Base-by-base conservation (phyloP, 306 rosid species). In the Pyrus pyrifolia region DNA sequence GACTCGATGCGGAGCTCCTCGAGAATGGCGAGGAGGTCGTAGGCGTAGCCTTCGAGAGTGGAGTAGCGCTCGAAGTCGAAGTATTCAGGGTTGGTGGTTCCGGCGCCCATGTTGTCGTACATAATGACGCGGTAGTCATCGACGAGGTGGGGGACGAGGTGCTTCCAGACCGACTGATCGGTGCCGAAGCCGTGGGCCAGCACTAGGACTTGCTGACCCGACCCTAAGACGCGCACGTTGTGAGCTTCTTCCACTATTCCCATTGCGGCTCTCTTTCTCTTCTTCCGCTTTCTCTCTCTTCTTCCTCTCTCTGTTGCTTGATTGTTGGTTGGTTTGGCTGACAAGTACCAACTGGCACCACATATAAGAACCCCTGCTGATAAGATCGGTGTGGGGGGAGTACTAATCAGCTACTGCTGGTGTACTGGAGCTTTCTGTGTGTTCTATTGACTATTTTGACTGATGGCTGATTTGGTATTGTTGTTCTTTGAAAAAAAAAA, bases 151-250 rank as follows among this genome's bases (percentile, higher is more conserved):
- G 96, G 96, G 14, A 86, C 81, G 5, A 89, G 85, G 83, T 93
- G 91, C 72, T 89, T 93, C 96, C 98, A 93, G 13, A 89, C 85
- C 0, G 98, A 93, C 29, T 93, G 98, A 25, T 93, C 98, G 1
- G 98, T 91, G 19, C 98, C 98, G 35, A 91, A 89, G 27, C 98
- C 98, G 22, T 91, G 96, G 52, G 87, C 98, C 2, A 93, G 82
- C 30, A 91, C 88, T 21, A 89, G 63, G 27, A 30, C 21, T 67
- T 71, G 87, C 0, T 77, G 45, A 3, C 93, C 92, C 7, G 79
- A 78, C 18, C 98, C 96, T 35, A 91, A 4, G 9, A 91, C 70
- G 78, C 84, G 87, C 75, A 91, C 89, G 89, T 93, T 93, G 76
- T 93, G 98, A 30, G 95, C 98, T 64, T 93, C 90, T 29, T 83